These are phyloP conservation scores for Lophiotrema nucula DNA, from an alignment of 495 filamentous ascomycete species.

Conservation along the genomic window DNA sequence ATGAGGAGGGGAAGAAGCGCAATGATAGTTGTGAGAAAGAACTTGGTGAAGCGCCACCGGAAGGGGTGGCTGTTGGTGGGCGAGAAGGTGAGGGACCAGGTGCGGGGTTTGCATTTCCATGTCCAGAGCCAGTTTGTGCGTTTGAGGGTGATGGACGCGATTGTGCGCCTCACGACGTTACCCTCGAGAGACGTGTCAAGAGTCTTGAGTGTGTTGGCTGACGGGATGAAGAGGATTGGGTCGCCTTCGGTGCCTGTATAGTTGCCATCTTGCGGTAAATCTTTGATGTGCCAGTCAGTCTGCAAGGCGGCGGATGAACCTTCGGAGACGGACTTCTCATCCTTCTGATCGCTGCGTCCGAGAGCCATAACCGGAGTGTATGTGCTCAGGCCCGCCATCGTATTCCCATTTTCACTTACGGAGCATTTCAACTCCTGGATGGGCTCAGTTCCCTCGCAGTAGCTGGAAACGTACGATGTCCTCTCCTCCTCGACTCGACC, in stretches of 20 bases:
- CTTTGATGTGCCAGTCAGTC: not conserved
- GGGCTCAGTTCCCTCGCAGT: not conserved
- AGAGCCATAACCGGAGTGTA: not conserved
- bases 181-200: not conserved
- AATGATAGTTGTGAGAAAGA: slow-evolving; percentile 9
- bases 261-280: not conserved
- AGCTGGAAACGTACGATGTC: not conserved
- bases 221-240: slow-evolving; percentile 9
- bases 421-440: not conserved
- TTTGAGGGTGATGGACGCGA: not conserved
- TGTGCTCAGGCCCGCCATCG: not conserved
- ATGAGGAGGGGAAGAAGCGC: slow-evolving; percentile 11
- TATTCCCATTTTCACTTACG: not conserved
- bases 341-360: not conserved
- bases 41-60: not conserved
- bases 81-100: not conserved
- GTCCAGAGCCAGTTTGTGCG: not conserved
- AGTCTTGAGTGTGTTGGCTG: slow-evolving; percentile 5
- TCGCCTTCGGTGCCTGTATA: not conserved
- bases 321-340: not conserved
- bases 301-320: not conserved
- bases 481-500: slow-evolving; percentile 13
- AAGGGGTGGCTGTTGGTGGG: not conserved
- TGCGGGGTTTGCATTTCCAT: not conserved
- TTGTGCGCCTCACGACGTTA: not conserved